Evolutionary conservation across 495 filamentous ascomycete species (phyloP), one percentile per base, ranked within the genome.

Genomic region (Penicillium nucicola): DNA sequence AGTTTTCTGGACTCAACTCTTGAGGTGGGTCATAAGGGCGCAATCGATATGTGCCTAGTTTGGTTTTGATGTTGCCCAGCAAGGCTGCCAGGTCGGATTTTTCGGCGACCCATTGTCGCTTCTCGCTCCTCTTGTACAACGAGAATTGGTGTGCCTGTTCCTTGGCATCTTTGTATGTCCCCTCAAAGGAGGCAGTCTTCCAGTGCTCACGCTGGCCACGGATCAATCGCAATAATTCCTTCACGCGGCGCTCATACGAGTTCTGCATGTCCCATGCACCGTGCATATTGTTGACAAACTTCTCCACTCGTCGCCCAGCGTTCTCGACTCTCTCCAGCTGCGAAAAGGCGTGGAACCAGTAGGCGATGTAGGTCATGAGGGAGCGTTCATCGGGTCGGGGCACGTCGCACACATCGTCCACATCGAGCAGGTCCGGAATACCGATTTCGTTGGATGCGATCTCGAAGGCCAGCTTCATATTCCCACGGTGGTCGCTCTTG

Each of bases 251-350:
- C 80, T 98, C 93, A 62, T 89, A 98, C 12, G 85, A 86, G 63
- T 88, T 93, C 69, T 98, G 90, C 93, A 98, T 98, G 62, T 95
- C 91, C 93, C 95, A 97, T 3, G 93, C 91, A n/a, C 92, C 93
- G 56, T 96, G 90, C 93, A 97, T 97, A 62, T 93, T 96, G 62
- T 88, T 89, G 38, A 97, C 88, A 58, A 98, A 98, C 74, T 98
- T 98, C 75, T 98, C 93, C 2, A 98, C 93, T 50, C 93, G 82
- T 46, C 93, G 81, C 2, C 93, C 93, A 2, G 95, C 95, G 65
- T 97, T 98, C 64, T 98, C 93, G 11, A 98, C 95, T 54, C 90
- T 81, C 69, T 98, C 93, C 82, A 98, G 89, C 62, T 97, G 91
- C 18, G 92, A 96, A 62, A 98, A 98, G 50, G 93, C 95, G 60